Evolutionary conservation across 352 stramenopile genomes (phyloP).

Genomic region (Phytophthora ohioensis): DNA sequence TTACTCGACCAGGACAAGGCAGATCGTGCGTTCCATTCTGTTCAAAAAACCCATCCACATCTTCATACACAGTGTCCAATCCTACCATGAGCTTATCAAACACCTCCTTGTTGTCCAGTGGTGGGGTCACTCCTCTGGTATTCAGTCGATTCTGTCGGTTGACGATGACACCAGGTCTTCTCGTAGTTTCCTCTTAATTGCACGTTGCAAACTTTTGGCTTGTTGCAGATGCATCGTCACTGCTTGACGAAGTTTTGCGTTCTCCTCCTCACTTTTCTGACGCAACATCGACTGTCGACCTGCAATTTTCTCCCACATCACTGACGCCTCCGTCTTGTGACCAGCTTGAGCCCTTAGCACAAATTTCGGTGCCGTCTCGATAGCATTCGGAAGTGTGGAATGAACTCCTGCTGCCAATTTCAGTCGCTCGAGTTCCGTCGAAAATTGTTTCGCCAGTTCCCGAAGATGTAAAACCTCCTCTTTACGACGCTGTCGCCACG

Average conservation of each 20-base stretch:
- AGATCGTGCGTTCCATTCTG: constrained; percentile 12
- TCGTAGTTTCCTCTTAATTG: constrained; percentile 29
- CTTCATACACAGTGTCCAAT: constrained; percentile 17
- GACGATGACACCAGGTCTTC: constrained; percentile 21
- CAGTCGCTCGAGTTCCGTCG: constrained; percentile 18
- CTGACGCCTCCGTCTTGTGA: constrained; percentile 19
- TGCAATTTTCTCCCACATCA: constrained; percentile 36
- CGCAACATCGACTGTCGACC: constrained; percentile 27
- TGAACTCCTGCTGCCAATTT: constrained; percentile 32
- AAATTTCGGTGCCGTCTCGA: not conserved
- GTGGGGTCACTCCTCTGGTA: constrained; percentile 25
- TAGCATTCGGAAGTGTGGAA: constrained; percentile 21
- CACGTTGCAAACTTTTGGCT: constrained; percentile 29
- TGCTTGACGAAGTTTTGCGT: constrained; percentile 19
- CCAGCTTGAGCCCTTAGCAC: not conserved
- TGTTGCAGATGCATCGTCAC: constrained; percentile 27
- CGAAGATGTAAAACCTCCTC: constrained; percentile 29
- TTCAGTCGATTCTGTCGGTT: constrained; percentile 10
- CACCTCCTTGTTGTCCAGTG: constrained; percentile 25
- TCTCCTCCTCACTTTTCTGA: constrained; percentile 26
- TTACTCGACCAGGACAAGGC: constrained; percentile 26
- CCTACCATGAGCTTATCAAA: constrained; percentile 29
- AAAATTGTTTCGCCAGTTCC: constrained; percentile 35
- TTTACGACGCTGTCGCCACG: constrained; percentile 39
- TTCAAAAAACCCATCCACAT: constrained; percentile 21